Evolutionary conservation across 148 eudicot species (phyloP), one percentile per base, ranked within the genome.

Genomic region (Dysphania ambrosioides): DNA sequence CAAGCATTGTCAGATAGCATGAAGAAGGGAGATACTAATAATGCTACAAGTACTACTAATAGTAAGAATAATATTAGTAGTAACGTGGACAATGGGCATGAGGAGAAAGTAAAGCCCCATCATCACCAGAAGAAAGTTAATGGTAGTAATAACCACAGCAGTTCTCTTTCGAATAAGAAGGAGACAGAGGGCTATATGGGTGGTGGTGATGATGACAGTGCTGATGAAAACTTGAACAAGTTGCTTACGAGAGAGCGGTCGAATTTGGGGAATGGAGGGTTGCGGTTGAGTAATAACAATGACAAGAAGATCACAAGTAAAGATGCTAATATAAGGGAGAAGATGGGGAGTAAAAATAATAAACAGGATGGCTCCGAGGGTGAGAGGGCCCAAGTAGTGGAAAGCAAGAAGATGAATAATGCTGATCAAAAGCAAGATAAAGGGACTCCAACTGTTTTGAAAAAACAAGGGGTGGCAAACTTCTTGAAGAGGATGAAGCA

Each of bases 381-480:
- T n/a, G 77, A 57, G 19, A 72, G 68, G 57, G 79, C 24, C 35
- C 68, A 38, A 59, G 5, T 9, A 11, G 6, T 21, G 53, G 60
- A 21, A 47, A 68, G 42, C 64, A 77, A 18, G 34, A 77, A 71
- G 81, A 41, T 40, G 11, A 67, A 65, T 24, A 62, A 9, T 58
- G 57, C 13, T 18, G 83, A 71, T 66, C 73, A 65, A 66, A 81
- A 76, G 73, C 79, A 71, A 64, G 79, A 75, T 30, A 80, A 80
- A 49, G 75, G 75, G 1, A 44, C 47, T 0, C 51, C 77, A 0
- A 69, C 57, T 2, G 38, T 71, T 6, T 74, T 73, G 66, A 81
- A 84, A 73, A 83, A 84, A 66, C 84, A 84, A 69, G 82, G 82
- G 58, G 82, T 73, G 70, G 82, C 73, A 18, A 79, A 78, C 72